These are phyloP conservation scores for Calycina herbarum DNA, from an alignment of 2,329 filamentous ascomycete species.

Conservation along the genomic window DNA sequence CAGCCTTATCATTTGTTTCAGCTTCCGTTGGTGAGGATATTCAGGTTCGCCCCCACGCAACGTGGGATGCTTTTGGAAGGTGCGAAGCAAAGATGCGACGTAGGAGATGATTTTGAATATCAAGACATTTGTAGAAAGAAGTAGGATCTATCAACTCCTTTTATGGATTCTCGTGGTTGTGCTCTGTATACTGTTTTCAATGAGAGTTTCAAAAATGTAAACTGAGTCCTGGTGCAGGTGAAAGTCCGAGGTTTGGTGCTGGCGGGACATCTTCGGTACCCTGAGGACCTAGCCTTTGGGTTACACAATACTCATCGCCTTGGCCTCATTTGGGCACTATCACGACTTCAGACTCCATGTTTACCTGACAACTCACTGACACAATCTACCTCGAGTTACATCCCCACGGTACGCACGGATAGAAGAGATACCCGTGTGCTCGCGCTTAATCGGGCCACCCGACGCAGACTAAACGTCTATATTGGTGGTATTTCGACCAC, in stretches of 20 bases:
- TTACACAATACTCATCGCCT: neutral
- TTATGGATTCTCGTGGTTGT: neutral
- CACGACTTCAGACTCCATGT: neutral
- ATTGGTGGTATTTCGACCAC: too few species aligned
- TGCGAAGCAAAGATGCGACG: neutral
- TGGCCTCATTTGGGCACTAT: neutral
- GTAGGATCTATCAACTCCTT: neutral
- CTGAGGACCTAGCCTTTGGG: neutral
- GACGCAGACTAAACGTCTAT: neutral
- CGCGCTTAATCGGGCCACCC: neutral
- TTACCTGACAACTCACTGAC: neutral
- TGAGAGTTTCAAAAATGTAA: too few species aligned
- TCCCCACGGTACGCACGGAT: neutral
- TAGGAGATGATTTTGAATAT: neutral
- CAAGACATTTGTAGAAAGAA: neutral
- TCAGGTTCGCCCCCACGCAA: neutral
- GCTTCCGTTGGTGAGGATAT: constrained; percentile 1
- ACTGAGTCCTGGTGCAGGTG: neutral
- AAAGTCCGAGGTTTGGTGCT: neutral
- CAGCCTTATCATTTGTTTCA: constrained; percentile 4
- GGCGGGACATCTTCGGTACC: neutral
- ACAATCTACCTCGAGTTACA: neutral
- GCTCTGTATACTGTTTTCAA: neutral
- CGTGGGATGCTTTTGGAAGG: neutral
- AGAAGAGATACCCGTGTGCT: neutral